Conservation (phyloP, 169 alveolate genomes). For the Eimeria sp. region DNA sequence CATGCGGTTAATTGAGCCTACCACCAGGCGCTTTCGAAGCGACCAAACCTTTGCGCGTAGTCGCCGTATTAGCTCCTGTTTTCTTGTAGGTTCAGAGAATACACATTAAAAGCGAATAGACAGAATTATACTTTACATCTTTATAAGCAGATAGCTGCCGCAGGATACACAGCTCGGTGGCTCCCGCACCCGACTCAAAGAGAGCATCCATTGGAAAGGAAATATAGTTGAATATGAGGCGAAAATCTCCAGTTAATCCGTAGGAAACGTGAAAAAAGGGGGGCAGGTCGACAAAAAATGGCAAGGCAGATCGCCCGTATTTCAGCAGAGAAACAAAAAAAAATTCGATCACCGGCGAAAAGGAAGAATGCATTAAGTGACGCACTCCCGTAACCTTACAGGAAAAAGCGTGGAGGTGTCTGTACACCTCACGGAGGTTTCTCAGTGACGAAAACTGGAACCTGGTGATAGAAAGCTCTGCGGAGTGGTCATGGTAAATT, state of each 20-base stretch:
- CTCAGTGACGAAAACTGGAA: background rate
- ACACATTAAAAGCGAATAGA: background rate
- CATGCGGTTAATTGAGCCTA: background rate
- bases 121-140: conserved; percentile 5
- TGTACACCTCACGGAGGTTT: background rate
- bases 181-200: conserved; percentile 24
- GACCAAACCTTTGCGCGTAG: background rate
- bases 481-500: background rate
- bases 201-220: background rate
- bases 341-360: background rate
- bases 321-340: background rate
- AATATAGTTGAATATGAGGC: background rate
- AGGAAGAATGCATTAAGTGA: background rate
- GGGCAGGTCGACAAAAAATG: background rate
- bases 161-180: conserved; percentile 43
- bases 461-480: background rate
- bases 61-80: conserved; percentile 41
- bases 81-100: background rate
- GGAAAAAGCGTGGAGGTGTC: background rate
- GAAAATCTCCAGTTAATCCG: background rate
- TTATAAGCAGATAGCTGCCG: conserved; percentile 49
- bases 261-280: background rate
- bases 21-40: conserved; percentile 27
- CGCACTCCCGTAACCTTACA: background rate
- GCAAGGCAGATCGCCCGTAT: background rate